These are phyloP conservation scores for Elongisporangium prolatum DNA, from an alignment of 352 stramenopile species.

Conservation along the genomic window DNA sequence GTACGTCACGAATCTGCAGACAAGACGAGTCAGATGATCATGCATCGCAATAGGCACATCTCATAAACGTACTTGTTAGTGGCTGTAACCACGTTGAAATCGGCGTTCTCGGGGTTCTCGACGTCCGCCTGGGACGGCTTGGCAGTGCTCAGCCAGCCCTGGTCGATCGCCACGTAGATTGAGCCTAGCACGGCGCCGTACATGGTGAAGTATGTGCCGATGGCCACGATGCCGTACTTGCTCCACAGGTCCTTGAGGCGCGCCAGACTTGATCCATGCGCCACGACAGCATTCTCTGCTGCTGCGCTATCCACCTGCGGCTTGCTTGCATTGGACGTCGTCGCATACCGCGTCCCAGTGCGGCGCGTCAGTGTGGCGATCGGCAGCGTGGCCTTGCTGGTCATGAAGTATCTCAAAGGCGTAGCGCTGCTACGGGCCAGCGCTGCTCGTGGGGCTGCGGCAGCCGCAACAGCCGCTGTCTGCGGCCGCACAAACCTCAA, in stretches of 20 bases:
- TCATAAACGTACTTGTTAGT: slow-evolving; percentile 68
- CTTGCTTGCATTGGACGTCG: slow-evolving; percentile 15
- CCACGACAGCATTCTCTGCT: slow-evolving; percentile 22
- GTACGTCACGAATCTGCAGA: slow-evolving; percentile 51
- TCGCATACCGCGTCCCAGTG: slow-evolving; percentile 2
- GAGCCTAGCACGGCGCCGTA: slow-evolving; percentile 73
- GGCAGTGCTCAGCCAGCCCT: slow-evolving; percentile 65
- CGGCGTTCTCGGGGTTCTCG: slow-evolving; percentile 21
- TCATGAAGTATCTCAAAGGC: neutral
- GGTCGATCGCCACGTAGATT: slow-evolving; percentile 79
- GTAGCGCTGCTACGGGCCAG: neutral
- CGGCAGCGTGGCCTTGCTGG: neutral
- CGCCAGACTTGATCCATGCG: slow-evolving; percentile 37
- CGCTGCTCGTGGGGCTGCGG: neutral
- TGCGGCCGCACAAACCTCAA: neutral
- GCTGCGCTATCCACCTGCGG: slow-evolving; percentile 5
- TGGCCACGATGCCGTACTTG: slow-evolving; percentile 79
- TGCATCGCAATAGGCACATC: neutral
- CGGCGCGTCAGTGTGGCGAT: slow-evolving; percentile 9
- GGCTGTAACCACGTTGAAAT: slow-evolving; percentile 74
- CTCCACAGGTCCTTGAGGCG: slow-evolving; percentile 78
- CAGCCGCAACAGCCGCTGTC: neutral
- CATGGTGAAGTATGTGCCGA: slow-evolving; percentile 79
- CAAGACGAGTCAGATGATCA: neutral
- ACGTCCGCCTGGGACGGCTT: slow-evolving; percentile 20